These are phyloP conservation scores for Porphyrellus cyaneotinctus DNA, from an alignment of 768 basidiomycete species.

Conservation along the genomic window DNA sequence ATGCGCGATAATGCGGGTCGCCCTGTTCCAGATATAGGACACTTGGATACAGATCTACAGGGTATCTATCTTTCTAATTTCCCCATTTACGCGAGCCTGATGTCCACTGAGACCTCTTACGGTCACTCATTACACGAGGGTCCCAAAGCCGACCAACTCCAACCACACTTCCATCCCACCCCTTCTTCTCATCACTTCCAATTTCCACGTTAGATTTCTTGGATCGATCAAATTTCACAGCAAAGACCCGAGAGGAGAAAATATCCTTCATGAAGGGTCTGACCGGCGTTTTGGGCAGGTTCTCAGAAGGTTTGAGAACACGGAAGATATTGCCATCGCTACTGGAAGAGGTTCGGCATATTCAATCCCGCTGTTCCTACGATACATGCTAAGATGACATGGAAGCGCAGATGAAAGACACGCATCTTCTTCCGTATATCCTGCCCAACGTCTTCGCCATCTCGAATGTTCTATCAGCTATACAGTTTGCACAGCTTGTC, in stretches of 20 bases:
- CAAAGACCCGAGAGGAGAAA: slow-evolving; percentile 93
- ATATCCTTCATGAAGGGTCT: slow-evolving; percentile 94
- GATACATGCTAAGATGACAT: slow-evolving; percentile 5
- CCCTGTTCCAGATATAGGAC: slow-evolving; percentile 56
- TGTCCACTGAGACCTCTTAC: slow-evolving; percentile 59
- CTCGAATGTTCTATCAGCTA: slow-evolving; percentile 66
- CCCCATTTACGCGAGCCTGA: slow-evolving; percentile 8
- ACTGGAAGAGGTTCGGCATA: slow-evolving; percentile 76
- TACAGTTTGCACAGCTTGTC: slow-evolving; percentile 78
- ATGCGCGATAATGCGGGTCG: slow-evolving; percentile 69
- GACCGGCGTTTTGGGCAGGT: slow-evolving; percentile 71
- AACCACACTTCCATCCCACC: slow-evolving; percentile 70
- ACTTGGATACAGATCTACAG: slow-evolving; percentile 69
- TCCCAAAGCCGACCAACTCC: slow-evolving; percentile 72
- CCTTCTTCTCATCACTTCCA: slow-evolving; percentile 94
- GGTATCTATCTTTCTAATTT: slow-evolving; percentile 36
- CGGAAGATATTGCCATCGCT: slow-evolving; percentile 90
- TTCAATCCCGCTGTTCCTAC: neutral
- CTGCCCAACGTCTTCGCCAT: slow-evolving; percentile 95
- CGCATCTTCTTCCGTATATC: slow-evolving; percentile 87
- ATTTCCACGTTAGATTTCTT: slow-evolving; percentile 96
- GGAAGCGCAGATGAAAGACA: slow-evolving; percentile 80
- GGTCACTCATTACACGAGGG: slow-evolving; percentile 76
- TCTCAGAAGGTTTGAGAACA: slow-evolving; percentile 80
- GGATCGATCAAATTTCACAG: slow-evolving; percentile 91